A percentile compares a stretch with the other conserved stretches of the same genome.
Evolutionary conservation across 805 yeast genomes (phyloP).

Genomic region (Candida bentonensis): DNA sequence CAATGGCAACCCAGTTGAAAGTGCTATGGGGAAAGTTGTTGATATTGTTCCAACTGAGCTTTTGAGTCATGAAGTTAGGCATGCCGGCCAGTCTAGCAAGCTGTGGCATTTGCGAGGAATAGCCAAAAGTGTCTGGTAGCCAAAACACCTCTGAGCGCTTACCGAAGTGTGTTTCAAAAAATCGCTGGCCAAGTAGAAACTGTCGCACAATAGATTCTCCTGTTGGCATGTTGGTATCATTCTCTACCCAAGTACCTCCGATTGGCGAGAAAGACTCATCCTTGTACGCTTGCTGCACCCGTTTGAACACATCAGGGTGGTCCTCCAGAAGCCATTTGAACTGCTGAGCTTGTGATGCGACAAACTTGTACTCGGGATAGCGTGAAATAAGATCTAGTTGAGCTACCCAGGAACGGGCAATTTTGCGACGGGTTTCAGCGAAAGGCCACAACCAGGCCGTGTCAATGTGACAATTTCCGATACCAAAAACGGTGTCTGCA

Average conservation of each 20-base stretch:
- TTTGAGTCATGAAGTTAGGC: slow-evolving; percentile 78
- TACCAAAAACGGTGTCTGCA: slow-evolving; percentile 42
- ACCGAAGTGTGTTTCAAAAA: slow-evolving; percentile 70
- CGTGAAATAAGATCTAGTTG: slow-evolving; percentile 72
- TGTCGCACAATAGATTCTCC: slow-evolving; percentile 89
- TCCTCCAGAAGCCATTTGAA: slow-evolving; percentile 81
- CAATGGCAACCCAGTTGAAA: slow-evolving; percentile 91
- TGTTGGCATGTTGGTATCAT: slow-evolving; percentile 89
- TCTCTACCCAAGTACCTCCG: slow-evolving; percentile 98
- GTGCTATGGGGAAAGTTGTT: slow-evolving; percentile 81
- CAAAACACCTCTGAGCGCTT: slow-evolving; percentile 63
- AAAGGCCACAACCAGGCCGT: slow-evolving; percentile 99
- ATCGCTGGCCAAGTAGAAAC: slow-evolving; percentile 79
- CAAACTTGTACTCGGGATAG: slow-evolving; percentile 88
- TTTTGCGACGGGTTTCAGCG: slow-evolving; percentile 86
- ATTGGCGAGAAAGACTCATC: slow-evolving; percentile 73
- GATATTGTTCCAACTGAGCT: slow-evolving; percentile 92
- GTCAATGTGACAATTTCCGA: slow-evolving; percentile 94
- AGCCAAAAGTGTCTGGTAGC: slow-evolving; percentile 97
- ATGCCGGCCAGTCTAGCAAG: slow-evolving; percentile 78
- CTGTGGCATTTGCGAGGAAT: slow-evolving; percentile 91
- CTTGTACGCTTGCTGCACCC: slow-evolving; percentile 46
- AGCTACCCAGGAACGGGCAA: slow-evolving; percentile 91
- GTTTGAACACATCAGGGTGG: slow-evolving; percentile 65
- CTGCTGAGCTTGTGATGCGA: slow-evolving; percentile 93